Base-by-base conservation (phyloP, 2,329 filamentous ascomycete species). In the Fusarium sororula region DNA sequence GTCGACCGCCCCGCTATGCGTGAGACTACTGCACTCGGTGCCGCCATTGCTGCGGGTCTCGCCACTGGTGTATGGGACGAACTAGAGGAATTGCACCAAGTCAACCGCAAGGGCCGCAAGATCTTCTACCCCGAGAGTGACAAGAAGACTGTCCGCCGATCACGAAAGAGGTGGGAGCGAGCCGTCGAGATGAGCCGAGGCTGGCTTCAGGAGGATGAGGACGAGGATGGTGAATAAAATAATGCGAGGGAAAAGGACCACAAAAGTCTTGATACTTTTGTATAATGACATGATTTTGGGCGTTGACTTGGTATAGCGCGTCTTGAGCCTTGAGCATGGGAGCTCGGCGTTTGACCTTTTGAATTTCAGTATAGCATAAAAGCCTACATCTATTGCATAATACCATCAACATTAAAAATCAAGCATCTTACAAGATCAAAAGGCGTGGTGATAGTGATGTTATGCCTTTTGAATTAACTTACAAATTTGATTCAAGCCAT, bases 31-130 rank as follows among this genome's bases (percentile, higher is more conserved):
- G 93, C 94, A 2, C 88, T 98, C 5, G 95, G 95, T 32, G 94
- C 95, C 20, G 95, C 95, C 54, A 96, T 97, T 77, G 94, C 95
- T 22, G 95, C 95, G 14, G 95, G 93, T n/a, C 90, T 97, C 68
- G 94, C 94, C 14, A 90, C 93, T 18, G 91, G 89, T 50, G 90
- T 96, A 39, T 97, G 94, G 94, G 88, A 90, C 72, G 88, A 90
- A 78, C 90, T 96, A 65, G 88, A 91, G 35, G 93, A 96, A 77
- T 84, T 97, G 38, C 90, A 90, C 76, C 86, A 91, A 68, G 91
- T 96, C 81, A 94, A 94, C 81, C 90, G 88, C 67, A 87, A 88
- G 59, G 93, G 91, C 57, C 88, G 91, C 61, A 92, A 87, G 70
- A 87, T 90, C 24, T 97, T 97, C 80, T 84, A 89, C 77, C 93